Evolutionary conservation across 192 early-diverging fungal species (phyloP).

Genomic region (Phycomyces blakesleeanus): DNA sequence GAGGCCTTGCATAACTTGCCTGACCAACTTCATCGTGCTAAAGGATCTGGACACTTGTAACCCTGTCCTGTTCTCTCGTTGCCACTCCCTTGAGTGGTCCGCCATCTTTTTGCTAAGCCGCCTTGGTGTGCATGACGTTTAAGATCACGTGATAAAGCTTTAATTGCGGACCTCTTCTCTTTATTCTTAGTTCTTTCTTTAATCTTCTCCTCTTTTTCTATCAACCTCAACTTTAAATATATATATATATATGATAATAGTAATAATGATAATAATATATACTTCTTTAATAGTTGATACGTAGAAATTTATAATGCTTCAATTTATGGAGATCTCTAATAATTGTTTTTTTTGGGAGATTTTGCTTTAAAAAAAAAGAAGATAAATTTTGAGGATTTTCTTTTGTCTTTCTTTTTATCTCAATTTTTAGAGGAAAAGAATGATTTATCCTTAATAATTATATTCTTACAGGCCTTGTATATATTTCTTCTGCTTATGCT

Average conservation of each 20-base stretch:
- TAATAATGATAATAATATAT: no score
- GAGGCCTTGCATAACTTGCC: neutral
- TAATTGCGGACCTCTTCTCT: neutral
- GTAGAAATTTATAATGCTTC: no score
- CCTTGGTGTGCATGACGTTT: neutral
- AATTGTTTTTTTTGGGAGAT: no score
- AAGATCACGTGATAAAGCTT: neutral
- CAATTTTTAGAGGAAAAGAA: neutral
- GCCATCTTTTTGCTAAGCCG: constrained; percentile 4
- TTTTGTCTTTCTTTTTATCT: no score
- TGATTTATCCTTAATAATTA: neutral
- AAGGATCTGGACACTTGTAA: constrained; percentile 1
- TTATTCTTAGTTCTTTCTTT: neutral
- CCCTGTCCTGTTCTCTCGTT: neutral
- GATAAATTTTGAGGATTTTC: no score
- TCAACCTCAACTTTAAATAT: no score
- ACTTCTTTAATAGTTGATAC: no score
- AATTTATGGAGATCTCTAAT: no score
- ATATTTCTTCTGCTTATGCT: neutral
- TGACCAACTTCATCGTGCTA: constrained; percentile 19
- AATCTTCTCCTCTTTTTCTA: no score
- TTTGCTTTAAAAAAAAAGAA: no score
- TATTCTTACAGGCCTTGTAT: neutral
- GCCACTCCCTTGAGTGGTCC: neutral
- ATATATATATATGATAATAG: no score